Evolutionary conservation across 2,329 filamentous ascomycete species (phyloP).

Genomic region (Pestalotiopsis fici): DNA sequence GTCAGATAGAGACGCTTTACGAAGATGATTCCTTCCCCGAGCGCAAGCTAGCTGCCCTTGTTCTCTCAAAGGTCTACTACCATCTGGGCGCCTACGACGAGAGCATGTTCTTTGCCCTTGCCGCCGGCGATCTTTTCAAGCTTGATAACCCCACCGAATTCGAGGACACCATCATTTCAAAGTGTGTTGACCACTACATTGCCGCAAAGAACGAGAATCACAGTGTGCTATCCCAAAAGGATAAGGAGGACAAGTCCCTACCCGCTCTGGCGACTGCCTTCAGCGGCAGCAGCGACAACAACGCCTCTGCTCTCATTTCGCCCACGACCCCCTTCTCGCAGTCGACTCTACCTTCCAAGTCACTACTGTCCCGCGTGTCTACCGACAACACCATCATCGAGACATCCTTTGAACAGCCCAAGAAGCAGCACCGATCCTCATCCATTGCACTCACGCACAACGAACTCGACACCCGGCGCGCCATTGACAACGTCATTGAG

Average conservation of each 20-base stretch:
- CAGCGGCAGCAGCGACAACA: constrained; percentile 65
- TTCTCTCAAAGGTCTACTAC: constrained; percentile 98
- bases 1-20: constrained; percentile 95
- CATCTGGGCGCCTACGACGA: constrained; percentile 98
- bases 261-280: constrained; percentile 83
- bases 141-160: constrained; percentile 90
- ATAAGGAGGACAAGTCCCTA: constrained; percentile 43
- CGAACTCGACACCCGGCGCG: constrained; percentile 69
- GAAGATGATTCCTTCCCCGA: constrained; percentile 95
- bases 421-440: constrained; percentile 54
- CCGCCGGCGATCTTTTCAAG: constrained; percentile 92
- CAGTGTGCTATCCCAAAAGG: constrained; percentile 38
- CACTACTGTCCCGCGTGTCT: constrained; percentile 83
- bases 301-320: constrained; percentile 71
- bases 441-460: constrained; percentile 68
- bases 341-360: constrained; percentile 90
- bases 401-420: constrained; percentile 53
- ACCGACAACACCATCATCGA: constrained; percentile 65
- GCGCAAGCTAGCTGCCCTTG: constrained; percentile 88
- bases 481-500: constrained; percentile 82
- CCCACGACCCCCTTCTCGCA: constrained; percentile 96
- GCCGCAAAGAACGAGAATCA: constrained; percentile 63
- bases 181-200: constrained; percentile 98
- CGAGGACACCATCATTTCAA: constrained; percentile 98
- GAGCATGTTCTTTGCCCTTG: constrained; percentile 97